Evolutionary conservation across 2,329 filamentous ascomycete genomes (phyloP).

Genomic region (Iodosphaeria phyllophila): DNA sequence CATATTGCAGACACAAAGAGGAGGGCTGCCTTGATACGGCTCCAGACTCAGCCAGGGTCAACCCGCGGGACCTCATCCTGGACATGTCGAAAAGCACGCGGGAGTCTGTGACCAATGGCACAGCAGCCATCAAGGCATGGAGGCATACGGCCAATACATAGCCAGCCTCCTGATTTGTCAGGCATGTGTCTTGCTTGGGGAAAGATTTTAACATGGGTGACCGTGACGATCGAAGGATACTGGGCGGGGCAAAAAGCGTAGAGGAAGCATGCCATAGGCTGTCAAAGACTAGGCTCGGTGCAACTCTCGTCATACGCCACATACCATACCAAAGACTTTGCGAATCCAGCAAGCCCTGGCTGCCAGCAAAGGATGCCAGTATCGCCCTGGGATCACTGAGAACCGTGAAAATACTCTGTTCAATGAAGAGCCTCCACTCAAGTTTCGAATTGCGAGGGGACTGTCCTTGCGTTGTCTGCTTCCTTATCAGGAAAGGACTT

Average conservation of each 20-base stretch:
- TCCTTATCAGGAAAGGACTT: too few species aligned
- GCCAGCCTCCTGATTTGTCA: conserved; percentile 30
- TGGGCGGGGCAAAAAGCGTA: conserved; percentile 36
- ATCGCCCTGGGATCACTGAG: conserved; percentile 37
- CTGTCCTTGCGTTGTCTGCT: too few species aligned
- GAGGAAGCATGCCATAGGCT: conserved; percentile 44
- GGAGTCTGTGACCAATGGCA: conserved; percentile 28
- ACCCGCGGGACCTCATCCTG: conserved; percentile 34
- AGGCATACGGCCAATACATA: conserved; percentile 39
- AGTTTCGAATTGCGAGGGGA: conserved; percentile 16
- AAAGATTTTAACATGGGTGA: conserved; percentile 19
- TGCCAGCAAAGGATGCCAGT: conserved; percentile 35
- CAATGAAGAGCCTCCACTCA: conserved; percentile 41
- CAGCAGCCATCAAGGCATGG: conserved; percentile 40
- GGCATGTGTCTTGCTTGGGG: conserved; percentile 14
- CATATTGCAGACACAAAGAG: conserved; percentile 36
- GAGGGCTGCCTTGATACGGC: conserved; percentile 25
- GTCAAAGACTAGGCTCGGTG: conserved; percentile 40
- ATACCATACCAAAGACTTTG: conserved; percentile 45
- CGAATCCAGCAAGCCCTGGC: conserved; percentile 35
- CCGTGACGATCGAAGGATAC: conserved; percentile 19
- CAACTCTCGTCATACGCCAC: conserved; percentile 36
- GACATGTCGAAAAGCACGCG: conserved; percentile 38
- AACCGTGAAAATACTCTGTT: conserved; percentile 46
- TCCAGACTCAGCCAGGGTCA: conserved; percentile 27